These are phyloP conservation scores for Sclerotinia spermophila DNA, from an alignment of 2,329 filamentous ascomycete genomes.

Conservation along the genomic window DNA sequence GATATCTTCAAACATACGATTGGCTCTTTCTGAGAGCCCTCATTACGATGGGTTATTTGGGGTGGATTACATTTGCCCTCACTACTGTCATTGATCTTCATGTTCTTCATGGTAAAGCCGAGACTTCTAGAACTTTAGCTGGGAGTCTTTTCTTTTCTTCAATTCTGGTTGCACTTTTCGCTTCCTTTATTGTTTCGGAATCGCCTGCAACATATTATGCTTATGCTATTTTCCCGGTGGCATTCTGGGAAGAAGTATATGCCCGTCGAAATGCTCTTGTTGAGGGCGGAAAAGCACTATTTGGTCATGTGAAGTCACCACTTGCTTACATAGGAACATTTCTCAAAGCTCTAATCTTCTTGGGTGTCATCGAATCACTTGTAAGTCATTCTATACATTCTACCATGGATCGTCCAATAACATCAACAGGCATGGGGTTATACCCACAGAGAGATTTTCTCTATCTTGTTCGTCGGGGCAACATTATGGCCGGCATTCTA, in stretches of 20 bases:
- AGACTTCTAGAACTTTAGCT: constrained; percentile 57
- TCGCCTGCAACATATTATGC: constrained; percentile 84
- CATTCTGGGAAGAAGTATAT: constrained; percentile 96
- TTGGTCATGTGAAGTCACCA: constrained; percentile 63
- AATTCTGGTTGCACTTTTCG: constrained; percentile 69
- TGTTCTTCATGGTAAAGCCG: constrained; percentile 68
- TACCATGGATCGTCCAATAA: not conserved
- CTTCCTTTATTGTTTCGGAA: constrained; percentile 73
- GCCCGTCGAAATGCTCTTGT: constrained; percentile 67
- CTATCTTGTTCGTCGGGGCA: constrained; percentile 70
- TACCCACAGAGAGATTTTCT: constrained; percentile 84
- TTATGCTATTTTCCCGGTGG: constrained; percentile 86
- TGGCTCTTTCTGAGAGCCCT: constrained; percentile 92
- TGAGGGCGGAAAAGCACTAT: constrained; percentile 63
- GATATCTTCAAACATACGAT: constrained; percentile 96
- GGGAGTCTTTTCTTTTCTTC: constrained; percentile 70
- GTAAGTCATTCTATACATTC: constrained; percentile 44
- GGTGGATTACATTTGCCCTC: constrained; percentile 91
- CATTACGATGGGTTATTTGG: constrained; percentile 85
- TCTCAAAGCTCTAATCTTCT: constrained; percentile 62
- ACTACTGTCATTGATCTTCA: constrained; percentile 86
- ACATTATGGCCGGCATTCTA: constrained; percentile 75
- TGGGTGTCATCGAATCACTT: constrained; percentile 75
- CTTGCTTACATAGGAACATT: constrained; percentile 55
- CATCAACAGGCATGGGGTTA: constrained; percentile 75